Evolutionary conservation across 345 rosid species (phyloP).

Genomic region (Adansonia digitata): DNA sequence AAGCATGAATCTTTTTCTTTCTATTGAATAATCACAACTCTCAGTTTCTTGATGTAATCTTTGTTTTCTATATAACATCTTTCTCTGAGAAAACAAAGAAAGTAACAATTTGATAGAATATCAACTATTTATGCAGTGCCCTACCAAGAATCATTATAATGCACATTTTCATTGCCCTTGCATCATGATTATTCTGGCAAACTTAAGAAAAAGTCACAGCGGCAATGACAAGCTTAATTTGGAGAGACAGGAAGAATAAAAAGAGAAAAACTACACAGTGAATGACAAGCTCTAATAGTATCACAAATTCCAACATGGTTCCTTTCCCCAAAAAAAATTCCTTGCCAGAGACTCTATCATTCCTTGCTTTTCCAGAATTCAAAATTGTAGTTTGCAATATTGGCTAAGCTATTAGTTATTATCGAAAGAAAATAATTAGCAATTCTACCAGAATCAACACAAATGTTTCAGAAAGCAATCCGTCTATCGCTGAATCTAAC

Average conservation of each 20-base stretch:
- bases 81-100: not conserved
- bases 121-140: not conserved
- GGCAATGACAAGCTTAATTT: slow-evolving; percentile 1
- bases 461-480: not conserved
- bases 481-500: not conserved
- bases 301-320: not conserved
- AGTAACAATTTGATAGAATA: not conserved
- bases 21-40: not conserved
- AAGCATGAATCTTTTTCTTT: not conserved
- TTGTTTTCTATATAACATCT: not conserved
- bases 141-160: not conserved
- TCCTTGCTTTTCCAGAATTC: not conserved
- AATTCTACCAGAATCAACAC: not conserved
- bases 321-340: not conserved
- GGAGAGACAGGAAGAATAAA: not conserved
- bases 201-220: not conserved
- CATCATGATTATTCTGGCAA: not conserved
- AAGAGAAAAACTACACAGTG: not conserved
- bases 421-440: not conserved
- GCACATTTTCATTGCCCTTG: not conserved
- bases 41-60: not conserved
- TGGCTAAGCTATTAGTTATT: not conserved
- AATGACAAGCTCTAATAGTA: not conserved
- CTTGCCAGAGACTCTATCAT: not conserved
- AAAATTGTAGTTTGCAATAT: not conserved